A percentile compares a stretch with the other conserved stretches of the same genome.
These are phyloP conservation scores for Pseudogymnoascus sp. DNA, from an alignment of 2,329 filamentous ascomycete species.

Conservation along the genomic window DNA sequence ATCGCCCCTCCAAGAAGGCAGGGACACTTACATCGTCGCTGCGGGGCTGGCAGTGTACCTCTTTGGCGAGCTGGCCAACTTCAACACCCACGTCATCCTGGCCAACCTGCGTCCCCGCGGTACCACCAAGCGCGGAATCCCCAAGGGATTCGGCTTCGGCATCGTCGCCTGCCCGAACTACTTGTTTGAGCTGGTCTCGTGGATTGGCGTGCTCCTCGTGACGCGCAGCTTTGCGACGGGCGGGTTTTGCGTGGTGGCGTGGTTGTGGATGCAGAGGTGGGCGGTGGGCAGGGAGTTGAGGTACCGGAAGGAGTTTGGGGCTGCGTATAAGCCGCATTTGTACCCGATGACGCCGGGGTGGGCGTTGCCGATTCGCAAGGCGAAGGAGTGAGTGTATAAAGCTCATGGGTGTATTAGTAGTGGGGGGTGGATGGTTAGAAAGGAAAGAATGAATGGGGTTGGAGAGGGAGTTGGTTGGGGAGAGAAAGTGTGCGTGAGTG, in stretches of 20 bases:
- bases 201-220: slow-evolving; percentile 74
- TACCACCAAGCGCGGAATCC: slow-evolving; percentile 81
- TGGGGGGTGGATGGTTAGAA: background rate
- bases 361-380: background rate
- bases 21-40: slow-evolving; percentile 47
- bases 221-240: slow-evolving; percentile 72
- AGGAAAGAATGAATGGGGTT: background rate
- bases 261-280: slow-evolving; percentile 78
- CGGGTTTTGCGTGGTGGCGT: slow-evolving; percentile 68
- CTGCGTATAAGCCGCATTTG: slow-evolving; percentile 65
- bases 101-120: slow-evolving; percentile 69
- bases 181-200: slow-evolving; percentile 81
- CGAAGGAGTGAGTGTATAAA: background rate
- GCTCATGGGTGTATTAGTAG: background rate
- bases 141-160: slow-evolving; percentile 73
- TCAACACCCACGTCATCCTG: slow-evolving; percentile 72
- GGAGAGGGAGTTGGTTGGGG: background rate
- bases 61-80: slow-evolving; percentile 74
- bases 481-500: background rate
- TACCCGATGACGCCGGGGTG: slow-evolving; percentile 3
- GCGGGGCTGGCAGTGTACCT: slow-evolving; percentile 62
- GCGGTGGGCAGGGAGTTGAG: slow-evolving; percentile 85
- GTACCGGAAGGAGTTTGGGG: slow-evolving; percentile 84
- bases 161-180: slow-evolving; percentile 96
- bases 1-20: slow-evolving; percentile 27